Evolutionary conservation across 129 eudicot species (phyloP), one percentile per base, ranked within the genome.

Genomic region (Flaveria ramosissima): DNA sequence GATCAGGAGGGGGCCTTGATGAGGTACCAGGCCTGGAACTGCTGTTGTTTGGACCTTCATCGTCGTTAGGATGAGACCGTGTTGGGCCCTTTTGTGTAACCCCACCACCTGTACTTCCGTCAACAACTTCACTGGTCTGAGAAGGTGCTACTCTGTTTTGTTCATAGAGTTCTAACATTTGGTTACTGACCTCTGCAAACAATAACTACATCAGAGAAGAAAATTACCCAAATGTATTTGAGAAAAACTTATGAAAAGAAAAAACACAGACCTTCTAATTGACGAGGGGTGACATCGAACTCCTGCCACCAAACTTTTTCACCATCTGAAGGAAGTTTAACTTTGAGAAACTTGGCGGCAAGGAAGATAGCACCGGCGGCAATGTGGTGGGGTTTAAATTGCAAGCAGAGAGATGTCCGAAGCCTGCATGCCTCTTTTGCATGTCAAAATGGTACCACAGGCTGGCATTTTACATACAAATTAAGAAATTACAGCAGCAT

Each of bases 231-330:
- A 76, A 77, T 39, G 79, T 83, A 86, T 52, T 83, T 80, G 10
- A 51, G 63, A 15, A 78, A 64, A 2, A 82, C 41, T 26, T 84
- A 84, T 32, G 82, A 1, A 51, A 72, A 12, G 16, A 1, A 68
- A 32, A 77, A 56, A 9, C 56, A 30, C 27, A 50, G 71, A 92
- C 97, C 97, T 89, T 89, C 97, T 72, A 92, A 77, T 77, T 94
- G 99, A 77, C 97, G 99, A 71, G 96, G 97, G 79, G 92, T 94
- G 86, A 94, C 93, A 80, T 94, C 99, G 43, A 94, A 94, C 88
- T 94, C 99, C 86, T 91, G 96, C 96, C 93, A 91, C 99, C 97
- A 94, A 81, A 94, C 98, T 87, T 93, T 93, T 84, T 93, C 97
- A 12, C 92, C 96, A 32, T 94, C 99, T 32, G 92, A 86, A n/a